phyloP scores from a whole-genome alignment of 1,284 basidiomycete genomes.

The Ganoderma sp. region DNA sequence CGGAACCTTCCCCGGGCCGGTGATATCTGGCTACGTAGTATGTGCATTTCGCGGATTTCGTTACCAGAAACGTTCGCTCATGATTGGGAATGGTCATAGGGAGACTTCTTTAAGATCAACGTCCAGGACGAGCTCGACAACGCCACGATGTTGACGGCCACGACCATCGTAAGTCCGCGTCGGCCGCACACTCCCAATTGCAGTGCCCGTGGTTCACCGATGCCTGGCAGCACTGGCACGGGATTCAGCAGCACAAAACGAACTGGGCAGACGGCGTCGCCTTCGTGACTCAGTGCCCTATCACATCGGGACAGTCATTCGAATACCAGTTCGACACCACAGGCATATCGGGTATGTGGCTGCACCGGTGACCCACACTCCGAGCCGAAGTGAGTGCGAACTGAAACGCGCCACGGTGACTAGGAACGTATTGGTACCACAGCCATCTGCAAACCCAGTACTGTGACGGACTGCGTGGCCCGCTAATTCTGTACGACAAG shows the following conservation, averaged over 20 bases:
- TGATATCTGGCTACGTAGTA: slow-evolving; percentile 34
- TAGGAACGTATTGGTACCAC: slow-evolving; percentile 35
- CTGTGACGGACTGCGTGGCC: slow-evolving; percentile 47
- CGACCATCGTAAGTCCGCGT: slow-evolving; percentile 39
- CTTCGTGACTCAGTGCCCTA: slow-evolving; percentile 54
- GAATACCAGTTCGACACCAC: slow-evolving; percentile 44
- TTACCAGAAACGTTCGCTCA: neutral
- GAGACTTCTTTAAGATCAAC: slow-evolving; percentile 39
- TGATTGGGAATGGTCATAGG: slow-evolving; percentile 28
- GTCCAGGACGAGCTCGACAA: slow-evolving; percentile 44
- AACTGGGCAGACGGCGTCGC: slow-evolving; percentile 37
- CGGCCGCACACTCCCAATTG: neutral
- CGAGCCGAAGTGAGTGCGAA: neutral
- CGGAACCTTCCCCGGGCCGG: slow-evolving; percentile 41
- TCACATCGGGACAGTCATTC: slow-evolving; percentile 51
- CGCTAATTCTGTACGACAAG: slow-evolving; percentile 51
- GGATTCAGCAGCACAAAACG: slow-evolving; percentile 39
- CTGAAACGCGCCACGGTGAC: neutral
- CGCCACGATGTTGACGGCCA: slow-evolving; percentile 39
- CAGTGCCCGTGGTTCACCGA: slow-evolving; percentile 36
- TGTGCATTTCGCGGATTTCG: neutral
- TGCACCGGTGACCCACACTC: slow-evolving; percentile 26
- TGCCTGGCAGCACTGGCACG: slow-evolving; percentile 45
- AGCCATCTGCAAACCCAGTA: slow-evolving; percentile 37
- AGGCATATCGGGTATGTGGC: slow-evolving; percentile 30